These are phyloP conservation scores for Plantago lanceolata DNA, from an alignment of 305 asterid genomes.

Conservation along the genomic window DNA sequence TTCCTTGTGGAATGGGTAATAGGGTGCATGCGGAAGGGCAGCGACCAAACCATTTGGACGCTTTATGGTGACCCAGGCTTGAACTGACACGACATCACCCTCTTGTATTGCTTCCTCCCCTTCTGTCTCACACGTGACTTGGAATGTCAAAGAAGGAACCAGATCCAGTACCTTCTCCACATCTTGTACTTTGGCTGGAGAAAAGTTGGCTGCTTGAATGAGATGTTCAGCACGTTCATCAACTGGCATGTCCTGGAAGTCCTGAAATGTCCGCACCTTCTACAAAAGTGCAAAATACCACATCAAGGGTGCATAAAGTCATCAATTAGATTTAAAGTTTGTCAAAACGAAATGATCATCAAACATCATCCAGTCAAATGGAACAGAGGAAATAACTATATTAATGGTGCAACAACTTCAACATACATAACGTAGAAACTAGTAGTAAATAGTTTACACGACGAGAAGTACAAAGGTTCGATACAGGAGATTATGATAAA, in stretches of 20 bases:
- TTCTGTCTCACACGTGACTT: slow-evolving; percentile 76
- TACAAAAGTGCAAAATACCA: slow-evolving; percentile 27
- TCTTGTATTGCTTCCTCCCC: slow-evolving; percentile 94
- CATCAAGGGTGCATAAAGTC: not conserved
- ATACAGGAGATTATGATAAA: not conserved
- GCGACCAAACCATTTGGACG: slow-evolving; percentile 68
- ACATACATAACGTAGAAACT: not conserved
- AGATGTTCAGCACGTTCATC: slow-evolving; percentile 67
- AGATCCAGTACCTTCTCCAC: slow-evolving; percentile 73
- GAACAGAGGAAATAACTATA: not conserved
- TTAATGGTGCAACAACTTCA: not conserved
- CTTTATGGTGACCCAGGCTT: slow-evolving; percentile 75
- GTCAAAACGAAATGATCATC: not conserved
- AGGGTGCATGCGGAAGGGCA: slow-evolving; percentile 74
- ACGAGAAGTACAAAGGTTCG: not conserved
- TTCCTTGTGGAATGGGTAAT: slow-evolving; percentile 76
- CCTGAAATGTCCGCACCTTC: slow-evolving; percentile 61
- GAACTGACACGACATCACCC: slow-evolving; percentile 72
- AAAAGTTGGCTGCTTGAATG: slow-evolving; percentile 49
- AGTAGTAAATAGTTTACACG: not conserved
- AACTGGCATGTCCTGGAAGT: slow-evolving; percentile 49
- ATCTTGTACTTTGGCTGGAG: slow-evolving; percentile 54
- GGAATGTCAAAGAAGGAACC: slow-evolving; percentile 61
- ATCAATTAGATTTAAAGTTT: not conserved
- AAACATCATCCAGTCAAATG: not conserved